These are phyloP conservation scores for Huiozyma sinensis DNA, from an alignment of 805 yeast species.

Conservation along the genomic window DNA sequence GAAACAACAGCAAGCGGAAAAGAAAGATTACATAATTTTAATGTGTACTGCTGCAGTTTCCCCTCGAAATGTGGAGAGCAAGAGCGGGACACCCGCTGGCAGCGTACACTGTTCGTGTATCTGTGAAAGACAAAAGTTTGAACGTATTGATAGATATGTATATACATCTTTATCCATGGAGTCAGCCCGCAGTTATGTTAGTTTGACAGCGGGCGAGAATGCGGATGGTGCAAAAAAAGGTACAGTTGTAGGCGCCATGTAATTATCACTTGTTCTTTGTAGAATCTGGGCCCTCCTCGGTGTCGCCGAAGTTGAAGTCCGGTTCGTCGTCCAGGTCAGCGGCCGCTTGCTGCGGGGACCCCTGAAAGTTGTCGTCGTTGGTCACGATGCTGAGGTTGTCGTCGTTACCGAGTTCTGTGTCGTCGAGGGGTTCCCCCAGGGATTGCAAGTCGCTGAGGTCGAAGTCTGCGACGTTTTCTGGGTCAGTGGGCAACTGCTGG, in stretches of 20 bases:
- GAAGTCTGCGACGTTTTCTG: constrained; percentile 55
- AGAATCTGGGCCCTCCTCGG: constrained; percentile 21
- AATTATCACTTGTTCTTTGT: not conserved
- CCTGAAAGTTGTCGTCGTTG: not conserved
- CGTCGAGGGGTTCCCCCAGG: constrained; percentile 30
- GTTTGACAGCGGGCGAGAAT: too few species aligned
- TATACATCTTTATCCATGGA: too few species aligned
- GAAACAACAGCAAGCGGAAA: too few species aligned
- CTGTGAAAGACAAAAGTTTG: too few species aligned
- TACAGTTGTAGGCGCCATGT: not conserved
- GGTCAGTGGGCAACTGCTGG: constrained; percentile 80
- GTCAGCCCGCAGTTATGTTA: too few species aligned
- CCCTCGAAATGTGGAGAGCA: too few species aligned
- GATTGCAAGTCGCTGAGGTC: constrained; percentile 48
- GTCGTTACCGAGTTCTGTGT: constrained; percentile 31
- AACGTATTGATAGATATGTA: too few species aligned
- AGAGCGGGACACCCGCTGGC: too few species aligned
- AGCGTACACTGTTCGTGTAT: too few species aligned
- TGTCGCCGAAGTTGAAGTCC: constrained; percentile 17
- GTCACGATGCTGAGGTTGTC: constrained; percentile 18
- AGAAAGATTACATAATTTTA: too few species aligned
- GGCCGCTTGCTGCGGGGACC: constrained; percentile 1
- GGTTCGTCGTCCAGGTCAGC: constrained; percentile 6
- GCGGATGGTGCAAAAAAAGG: too few species aligned
- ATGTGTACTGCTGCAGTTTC: too few species aligned